A percentile compares a stretch with the other conserved stretches of the same genome.
phyloP scores from a whole-genome alignment of 306 rosid species.

The Acacia crassicarpa region DNA sequence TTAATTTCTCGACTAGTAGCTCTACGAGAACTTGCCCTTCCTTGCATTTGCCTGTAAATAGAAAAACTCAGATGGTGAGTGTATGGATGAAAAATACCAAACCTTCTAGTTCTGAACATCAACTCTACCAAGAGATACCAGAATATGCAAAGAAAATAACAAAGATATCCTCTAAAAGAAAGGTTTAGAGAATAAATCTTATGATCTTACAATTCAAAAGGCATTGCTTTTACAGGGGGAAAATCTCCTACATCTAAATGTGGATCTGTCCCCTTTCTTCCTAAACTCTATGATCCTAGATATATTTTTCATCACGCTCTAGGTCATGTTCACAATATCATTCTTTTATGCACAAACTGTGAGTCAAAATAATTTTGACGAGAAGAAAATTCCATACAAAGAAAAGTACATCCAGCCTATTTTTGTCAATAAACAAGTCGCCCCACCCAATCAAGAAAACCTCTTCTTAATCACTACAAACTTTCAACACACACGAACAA shows the following conservation, averaged over 20 bases:
- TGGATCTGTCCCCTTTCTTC: background rate
- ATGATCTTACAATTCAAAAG: background rate
- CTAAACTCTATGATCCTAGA: background rate
- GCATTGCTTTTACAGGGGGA: background rate
- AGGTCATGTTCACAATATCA: background rate
- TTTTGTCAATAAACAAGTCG: background rate
- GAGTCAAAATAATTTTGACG: conserved; percentile 6
- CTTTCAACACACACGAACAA: background rate
- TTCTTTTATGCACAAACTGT: background rate
- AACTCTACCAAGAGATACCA: conserved; percentile 6
- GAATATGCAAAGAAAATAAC: conserved; percentile 6
- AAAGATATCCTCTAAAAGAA: background rate
- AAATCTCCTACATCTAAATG: background rate
- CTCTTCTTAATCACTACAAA: background rate
- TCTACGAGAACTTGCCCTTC: conserved; percentile 41
- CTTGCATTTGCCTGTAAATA: conserved; percentile 51
- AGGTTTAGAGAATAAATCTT: background rate
- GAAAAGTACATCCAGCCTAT: conserved; percentile 1
- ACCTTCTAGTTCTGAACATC: conserved; percentile 11
- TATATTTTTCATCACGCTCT: background rate
- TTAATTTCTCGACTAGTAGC: conserved; percentile 36
- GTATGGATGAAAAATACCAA: conserved; percentile 26
- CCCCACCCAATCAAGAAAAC: background rate
- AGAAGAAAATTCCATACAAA: conserved; percentile 21
- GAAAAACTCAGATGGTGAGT: conserved; percentile 9